Evolutionary conservation across 768 basidiomycete genomes (phyloP).

Genomic region (Amanita polypyramis): DNA sequence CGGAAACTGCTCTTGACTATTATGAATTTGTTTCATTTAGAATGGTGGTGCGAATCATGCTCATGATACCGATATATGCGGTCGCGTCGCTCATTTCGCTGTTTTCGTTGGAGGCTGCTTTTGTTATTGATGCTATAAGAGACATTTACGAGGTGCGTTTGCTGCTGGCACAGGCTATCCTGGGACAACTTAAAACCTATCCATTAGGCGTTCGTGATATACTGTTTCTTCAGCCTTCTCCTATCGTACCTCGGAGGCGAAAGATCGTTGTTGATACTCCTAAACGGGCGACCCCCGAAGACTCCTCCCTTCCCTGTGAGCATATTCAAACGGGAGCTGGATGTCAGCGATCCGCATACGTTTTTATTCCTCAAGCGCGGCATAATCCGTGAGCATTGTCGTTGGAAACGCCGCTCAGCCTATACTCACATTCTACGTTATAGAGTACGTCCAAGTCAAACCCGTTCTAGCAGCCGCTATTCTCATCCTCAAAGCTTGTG

Average conservation of each 20-base stretch:
- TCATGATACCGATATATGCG: conserved; percentile 94
- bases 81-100: conserved; percentile 87
- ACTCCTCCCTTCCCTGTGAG: conserved; percentile 78
- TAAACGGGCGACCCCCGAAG: conserved; percentile 88
- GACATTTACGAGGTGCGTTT: conserved; percentile 87
- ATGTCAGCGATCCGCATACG: conserved; percentile 90
- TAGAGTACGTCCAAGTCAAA: conserved; percentile 97
- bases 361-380: conserved; percentile 92
- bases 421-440: too few relatives aligned
- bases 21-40: conserved; percentile 24
- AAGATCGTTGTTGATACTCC: conserved; percentile 80
- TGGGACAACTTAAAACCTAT: too few relatives aligned
- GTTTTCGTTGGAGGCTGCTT: conserved; percentile 89
- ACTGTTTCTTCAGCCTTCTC: conserved; percentile 81
- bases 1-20: not conserved
- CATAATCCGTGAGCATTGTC: conserved; percentile 63
- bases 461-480: conserved; percentile 81
- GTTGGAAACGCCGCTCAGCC: too few relatives aligned
- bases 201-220: conserved; percentile 96
- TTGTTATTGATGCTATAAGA: conserved; percentile 89
- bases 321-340: conserved; percentile 77
- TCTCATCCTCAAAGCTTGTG: conserved; percentile 74
- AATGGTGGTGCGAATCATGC: conserved; percentile 90
- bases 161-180: not conserved
- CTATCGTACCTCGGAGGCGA: conserved; percentile 87